Evolutionary conservation across 148 eudicot species (phyloP), one percentile per base, ranked within the genome.

Genomic region (Camellia lanceoleosa): DNA sequence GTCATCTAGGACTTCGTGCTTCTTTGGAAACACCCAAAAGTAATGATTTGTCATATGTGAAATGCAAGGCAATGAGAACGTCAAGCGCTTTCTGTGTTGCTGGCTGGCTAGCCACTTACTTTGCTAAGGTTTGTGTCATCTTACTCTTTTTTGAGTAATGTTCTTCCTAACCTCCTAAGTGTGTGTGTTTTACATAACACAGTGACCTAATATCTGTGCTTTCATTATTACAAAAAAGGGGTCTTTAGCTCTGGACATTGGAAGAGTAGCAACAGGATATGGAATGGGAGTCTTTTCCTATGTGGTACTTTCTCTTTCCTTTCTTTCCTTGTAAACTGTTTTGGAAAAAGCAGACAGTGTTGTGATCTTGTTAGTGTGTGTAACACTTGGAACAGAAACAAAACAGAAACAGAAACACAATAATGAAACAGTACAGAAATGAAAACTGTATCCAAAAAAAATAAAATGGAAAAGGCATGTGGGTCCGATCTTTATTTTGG

Each of bases 211-310:
- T 49, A 11, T 71, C 46, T 64, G 18, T 77, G 6, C 68, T 10
- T 74, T 46, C 16, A 38, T 62, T 71, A 54, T 67, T 68, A 65
- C 49, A 15, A 60, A 30, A 1, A 79, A 95, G 99, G 91, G 90
- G 20, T 70, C 83, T 46, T 23, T 86, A 70, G 75, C 85, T 77
- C 85, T 96, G 77, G 97, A 92, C 74, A 74, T 93, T 43, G 99
- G 99, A 83, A 89, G 99, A 84, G 76, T 96, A 71, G 92, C 98
- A 56, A 94, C 97, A 60, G 99, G 99, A 83, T 93, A 92, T 75
- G 99, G 99, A 81, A 93, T 93, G 97, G 99, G 98, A 23, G 92
- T 91, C 63, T 93, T 93, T 84, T 95, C 98, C 68, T 95, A 87
- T 75, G 97, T 95, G 91, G 98, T 93, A 90, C 54, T 79, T 74